Conservation (phyloP, 2,329 filamentous ascomycete species). For the Cladobotryum protrusum region DNA sequence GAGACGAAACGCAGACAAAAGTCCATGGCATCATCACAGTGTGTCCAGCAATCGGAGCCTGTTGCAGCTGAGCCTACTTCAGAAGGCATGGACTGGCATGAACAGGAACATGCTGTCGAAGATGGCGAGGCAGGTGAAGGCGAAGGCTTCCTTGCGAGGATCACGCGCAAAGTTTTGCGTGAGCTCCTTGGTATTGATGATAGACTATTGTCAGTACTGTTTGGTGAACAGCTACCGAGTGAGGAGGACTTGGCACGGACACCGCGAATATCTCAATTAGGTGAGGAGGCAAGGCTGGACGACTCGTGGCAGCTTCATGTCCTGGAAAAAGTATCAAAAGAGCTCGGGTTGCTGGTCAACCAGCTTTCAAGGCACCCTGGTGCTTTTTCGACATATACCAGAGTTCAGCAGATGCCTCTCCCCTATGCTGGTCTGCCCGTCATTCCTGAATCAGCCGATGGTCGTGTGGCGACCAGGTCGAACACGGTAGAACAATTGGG, state of each 20-base stretch:
- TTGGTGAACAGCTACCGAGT: conserved; percentile 69
- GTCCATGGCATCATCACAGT: conserved; percentile 44
- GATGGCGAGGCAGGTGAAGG: conserved; percentile 42
- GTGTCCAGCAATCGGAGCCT: conserved; percentile 13
- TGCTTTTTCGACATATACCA: conserved; percentile 76
- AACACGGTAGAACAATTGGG: conserved; percentile 17
- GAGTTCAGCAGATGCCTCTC: conserved; percentile 56
- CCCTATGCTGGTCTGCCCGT: conserved; percentile 74
- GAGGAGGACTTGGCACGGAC: conserved; percentile 43
- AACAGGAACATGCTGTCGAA: conserved; percentile 9
- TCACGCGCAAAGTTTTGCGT: conserved; percentile 79
- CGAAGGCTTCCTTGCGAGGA: conserved; percentile 69
- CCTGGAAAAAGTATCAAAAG: conserved; percentile 76
- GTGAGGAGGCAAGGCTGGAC: conserved; percentile 28
- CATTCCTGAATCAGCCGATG: conserved; percentile 46
- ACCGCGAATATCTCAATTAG: conserved; percentile 36
- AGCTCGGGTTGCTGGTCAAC: conserved; percentile 77
- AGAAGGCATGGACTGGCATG: conserved; percentile 46
- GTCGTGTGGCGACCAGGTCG: conserved; percentile 22
- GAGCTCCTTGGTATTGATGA: conserved; percentile 92
- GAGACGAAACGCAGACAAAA: conserved; percentile 68
- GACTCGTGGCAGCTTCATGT: conserved; percentile 69
- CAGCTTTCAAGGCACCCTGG: conserved; percentile 76
- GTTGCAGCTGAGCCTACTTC: conserved; percentile 24
- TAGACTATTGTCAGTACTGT: conserved; percentile 72